These are phyloP conservation scores for Tricholoma flavovirens DNA, from an alignment of 768 basidiomycete species.

Conservation along the genomic window DNA sequence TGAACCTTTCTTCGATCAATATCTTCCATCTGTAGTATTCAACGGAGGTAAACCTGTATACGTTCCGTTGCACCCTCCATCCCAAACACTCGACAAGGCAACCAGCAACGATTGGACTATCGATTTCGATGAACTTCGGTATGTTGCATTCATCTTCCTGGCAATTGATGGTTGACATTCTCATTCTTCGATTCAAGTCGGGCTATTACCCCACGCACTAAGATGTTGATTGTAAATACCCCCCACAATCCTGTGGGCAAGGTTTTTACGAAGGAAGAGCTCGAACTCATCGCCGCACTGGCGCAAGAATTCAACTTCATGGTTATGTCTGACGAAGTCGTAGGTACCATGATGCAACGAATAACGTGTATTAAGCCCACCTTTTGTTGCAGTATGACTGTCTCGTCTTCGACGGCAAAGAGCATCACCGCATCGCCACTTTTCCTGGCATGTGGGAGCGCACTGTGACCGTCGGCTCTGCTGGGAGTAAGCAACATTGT, in stretches of 20 bases:
- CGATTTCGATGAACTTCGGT: constrained; percentile 86
- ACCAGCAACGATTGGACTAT: constrained; percentile 82
- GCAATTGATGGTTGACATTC: not conserved
- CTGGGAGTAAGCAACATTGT: constrained; percentile 62
- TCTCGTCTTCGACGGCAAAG: constrained; percentile 80
- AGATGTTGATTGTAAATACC: constrained; percentile 94
- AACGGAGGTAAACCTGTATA: constrained; percentile 91
- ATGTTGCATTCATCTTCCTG: constrained; percentile 10
- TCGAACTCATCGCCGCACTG: constrained; percentile 78
- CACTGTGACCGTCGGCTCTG: constrained; percentile 94
- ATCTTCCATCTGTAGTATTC: constrained; percentile 88
- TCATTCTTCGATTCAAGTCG: constrained; percentile 35
- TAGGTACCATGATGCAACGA: constrained; percentile 33
- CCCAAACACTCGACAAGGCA: constrained; percentile 35
- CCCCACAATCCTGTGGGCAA: constrained; percentile 99
- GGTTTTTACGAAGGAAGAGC: constrained; percentile 80
- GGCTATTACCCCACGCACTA: constrained; percentile 83
- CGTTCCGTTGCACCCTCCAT: constrained; percentile 91
- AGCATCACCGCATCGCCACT: constrained; percentile 88
- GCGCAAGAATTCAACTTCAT: constrained; percentile 91
- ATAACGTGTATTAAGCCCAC: not conserved
- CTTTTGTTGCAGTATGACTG: constrained; percentile 71
- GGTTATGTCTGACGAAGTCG: constrained; percentile 95
- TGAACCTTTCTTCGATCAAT: constrained; percentile 98
- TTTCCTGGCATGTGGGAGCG: constrained; percentile 99